Percentiles rank a stretch among this genome's conserved stretches.
Conservation (phyloP, 345 rosid species). For the Cochlearia excelsa region DNA sequence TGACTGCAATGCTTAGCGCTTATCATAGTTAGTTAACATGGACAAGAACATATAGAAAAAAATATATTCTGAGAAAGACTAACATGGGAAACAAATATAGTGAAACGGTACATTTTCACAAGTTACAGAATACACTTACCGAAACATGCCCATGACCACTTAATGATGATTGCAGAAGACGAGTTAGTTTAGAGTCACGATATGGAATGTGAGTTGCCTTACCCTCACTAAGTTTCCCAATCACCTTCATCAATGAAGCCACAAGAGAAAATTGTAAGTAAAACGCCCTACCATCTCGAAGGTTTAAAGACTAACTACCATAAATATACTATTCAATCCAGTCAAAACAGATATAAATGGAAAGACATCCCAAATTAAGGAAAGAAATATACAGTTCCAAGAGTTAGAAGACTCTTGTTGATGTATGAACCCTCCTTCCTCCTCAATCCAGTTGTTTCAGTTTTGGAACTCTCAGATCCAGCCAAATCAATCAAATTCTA, state of each 20-base stretch:
- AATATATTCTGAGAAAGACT: slow-evolving; percentile 3
- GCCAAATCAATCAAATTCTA: slow-evolving; percentile 99
- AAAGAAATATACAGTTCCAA: slow-evolving; percentile 81
- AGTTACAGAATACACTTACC: slow-evolving; percentile 49
- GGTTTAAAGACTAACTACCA: slow-evolving; percentile 11
- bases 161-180: slow-evolving; percentile 95
- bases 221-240: slow-evolving; percentile 97
- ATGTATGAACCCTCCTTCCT: slow-evolving; percentile 99
- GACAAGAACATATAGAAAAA: slow-evolving; percentile 6
- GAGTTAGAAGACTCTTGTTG: slow-evolving; percentile 98
- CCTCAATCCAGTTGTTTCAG: slow-evolving; percentile 95
- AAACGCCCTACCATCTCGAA: slow-evolving; percentile 10
- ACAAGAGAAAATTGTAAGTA: slow-evolving; percentile 20
- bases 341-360: slow-evolving; percentile 1
- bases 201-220: slow-evolving; percentile 99
- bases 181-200: slow-evolving; percentile 97
- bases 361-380: slow-evolving; percentile 7
- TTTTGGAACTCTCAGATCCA: slow-evolving; percentile 99
- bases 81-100: slow-evolving; percentile 11
- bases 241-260: slow-evolving; percentile 61
- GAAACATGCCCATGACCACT: slow-evolving; percentile 99
- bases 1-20: neutral
- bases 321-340: neutral
- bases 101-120: slow-evolving; percentile 20
- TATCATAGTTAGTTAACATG: slow-evolving; percentile 11